Evolutionary conservation across 2,329 filamentous ascomycete genomes (phyloP).

Genomic region (Apiospora phragmitis): DNA sequence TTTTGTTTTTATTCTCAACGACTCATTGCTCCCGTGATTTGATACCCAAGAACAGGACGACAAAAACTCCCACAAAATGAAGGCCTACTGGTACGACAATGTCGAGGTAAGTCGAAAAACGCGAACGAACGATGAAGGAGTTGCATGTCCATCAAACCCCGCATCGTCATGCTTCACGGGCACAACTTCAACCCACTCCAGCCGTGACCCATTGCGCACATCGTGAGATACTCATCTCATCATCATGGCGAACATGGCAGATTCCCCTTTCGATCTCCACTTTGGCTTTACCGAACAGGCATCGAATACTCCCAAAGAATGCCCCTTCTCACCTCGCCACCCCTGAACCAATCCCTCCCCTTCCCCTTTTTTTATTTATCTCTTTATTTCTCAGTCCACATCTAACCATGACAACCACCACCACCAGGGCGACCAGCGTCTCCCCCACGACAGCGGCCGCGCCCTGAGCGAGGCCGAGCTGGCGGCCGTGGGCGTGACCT

Average conservation of each 20-base stretch:
- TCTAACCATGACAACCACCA: slow-evolving; percentile 74
- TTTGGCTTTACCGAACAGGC: not conserved
- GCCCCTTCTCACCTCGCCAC: not conserved
- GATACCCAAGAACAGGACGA: not conserved
- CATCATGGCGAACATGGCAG: not conserved
- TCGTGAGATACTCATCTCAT: not conserved
- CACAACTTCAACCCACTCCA: not conserved
- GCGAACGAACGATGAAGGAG: slow-evolving; percentile 13
- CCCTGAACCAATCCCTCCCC: not conserved
- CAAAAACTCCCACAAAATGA: slow-evolving; percentile 42
- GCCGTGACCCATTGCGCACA: not conserved
- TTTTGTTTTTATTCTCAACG: not conserved
- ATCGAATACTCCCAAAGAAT: not conserved
- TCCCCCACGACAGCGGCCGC: slow-evolving; percentile 82
- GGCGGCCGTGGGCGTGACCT: slow-evolving; percentile 74
- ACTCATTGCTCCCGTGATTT: not conserved
- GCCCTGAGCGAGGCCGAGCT: slow-evolving; percentile 67
- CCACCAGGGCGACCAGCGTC: slow-evolving; percentile 89
- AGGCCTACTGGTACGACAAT: slow-evolving; percentile 60
- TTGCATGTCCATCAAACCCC: slow-evolving; percentile 12
- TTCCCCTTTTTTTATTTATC: too few relatives aligned
- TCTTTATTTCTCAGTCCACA: too few relatives aligned
- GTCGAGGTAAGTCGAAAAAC: slow-evolving; percentile 43
- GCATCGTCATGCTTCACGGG: not conserved
- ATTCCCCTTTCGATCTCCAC: not conserved